phyloP scores from a whole-genome alignment of 2,329 filamentous ascomycete species.

The Fusarium austroafricanum region DNA sequence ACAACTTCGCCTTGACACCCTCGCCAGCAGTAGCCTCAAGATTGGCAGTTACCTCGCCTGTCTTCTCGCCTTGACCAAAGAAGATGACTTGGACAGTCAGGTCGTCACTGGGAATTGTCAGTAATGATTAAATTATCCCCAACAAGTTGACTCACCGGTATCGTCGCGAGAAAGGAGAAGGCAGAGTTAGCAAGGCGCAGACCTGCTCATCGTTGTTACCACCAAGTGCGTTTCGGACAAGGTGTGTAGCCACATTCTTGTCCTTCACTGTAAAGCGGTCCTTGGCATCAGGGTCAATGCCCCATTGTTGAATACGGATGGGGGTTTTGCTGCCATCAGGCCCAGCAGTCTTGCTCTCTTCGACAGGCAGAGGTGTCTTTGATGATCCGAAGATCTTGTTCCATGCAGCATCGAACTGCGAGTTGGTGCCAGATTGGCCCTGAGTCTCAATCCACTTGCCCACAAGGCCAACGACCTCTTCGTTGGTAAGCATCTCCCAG shows the following conservation, averaged over 20 bases:
- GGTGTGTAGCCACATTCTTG: slow-evolving; percentile 94
- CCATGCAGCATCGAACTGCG: slow-evolving; percentile 79
- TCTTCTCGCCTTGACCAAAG: slow-evolving; percentile 85
- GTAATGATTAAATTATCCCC: background rate
- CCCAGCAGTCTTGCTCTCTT: slow-evolving; percentile 64
- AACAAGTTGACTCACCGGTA: slow-evolving; percentile 72
- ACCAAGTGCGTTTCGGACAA: slow-evolving; percentile 93
- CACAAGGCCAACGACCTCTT: slow-evolving; percentile 95
- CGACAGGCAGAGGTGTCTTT: slow-evolving; percentile 76
- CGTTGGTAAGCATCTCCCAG: slow-evolving; percentile 99
- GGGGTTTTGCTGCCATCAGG: slow-evolving; percentile 83
- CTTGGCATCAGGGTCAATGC: slow-evolving; percentile 77
- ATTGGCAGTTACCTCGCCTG: slow-evolving; percentile 84
- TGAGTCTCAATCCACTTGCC: slow-evolving; percentile 96
- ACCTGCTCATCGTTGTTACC: slow-evolving; percentile 95
- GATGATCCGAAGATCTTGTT: slow-evolving; percentile 68
- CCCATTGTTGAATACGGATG: slow-evolving; percentile 92
- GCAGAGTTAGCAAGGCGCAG: slow-evolving; percentile 89
- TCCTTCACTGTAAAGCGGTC: slow-evolving; percentile 94
- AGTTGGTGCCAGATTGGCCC: slow-evolving; percentile 60
- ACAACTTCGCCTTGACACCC: slow-evolving; percentile 56
- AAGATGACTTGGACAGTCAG: slow-evolving; percentile 98
- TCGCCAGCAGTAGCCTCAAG: slow-evolving; percentile 80
- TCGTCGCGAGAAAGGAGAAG: slow-evolving; percentile 88
- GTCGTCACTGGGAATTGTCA: slow-evolving; percentile 74